Percentiles rank a stretch among this genome's conserved stretches.
Conservation (phyloP, 495 filamentous ascomycete genomes). For the Bathelium albidoporum region DNA sequence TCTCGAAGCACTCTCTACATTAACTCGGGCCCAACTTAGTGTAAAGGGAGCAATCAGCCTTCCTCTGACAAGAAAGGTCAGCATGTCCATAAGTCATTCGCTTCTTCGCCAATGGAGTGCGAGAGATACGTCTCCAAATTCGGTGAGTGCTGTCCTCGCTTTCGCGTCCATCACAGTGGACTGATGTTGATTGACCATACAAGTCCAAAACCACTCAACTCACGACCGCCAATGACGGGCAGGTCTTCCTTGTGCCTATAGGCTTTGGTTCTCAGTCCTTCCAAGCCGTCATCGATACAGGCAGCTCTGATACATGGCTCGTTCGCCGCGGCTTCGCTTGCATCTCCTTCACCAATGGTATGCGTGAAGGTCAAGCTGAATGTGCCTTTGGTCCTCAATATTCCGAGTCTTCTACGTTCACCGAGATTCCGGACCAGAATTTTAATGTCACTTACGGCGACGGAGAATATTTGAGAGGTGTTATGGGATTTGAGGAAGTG, state of each 20-base stretch:
- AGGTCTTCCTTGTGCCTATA: constrained; percentile 22
- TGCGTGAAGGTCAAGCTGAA: constrained; percentile 20
- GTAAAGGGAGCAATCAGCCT: background rate
- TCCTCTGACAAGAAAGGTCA: background rate
- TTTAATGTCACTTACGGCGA: constrained; percentile 53
- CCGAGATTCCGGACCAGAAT: constrained; percentile 34
- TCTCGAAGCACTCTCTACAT: background rate
- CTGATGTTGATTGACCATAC: background rate
- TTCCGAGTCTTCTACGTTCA: constrained; percentile 32
- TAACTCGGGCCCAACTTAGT: background rate
- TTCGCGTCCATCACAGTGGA: background rate
- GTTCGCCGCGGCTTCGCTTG: constrained; percentile 40
- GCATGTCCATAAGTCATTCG: background rate
- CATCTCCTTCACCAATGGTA: constrained; percentile 25
- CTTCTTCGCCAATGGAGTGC: background rate
- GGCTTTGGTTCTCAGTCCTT: constrained; percentile 37
- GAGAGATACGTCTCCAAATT: background rate
- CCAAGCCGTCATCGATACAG: constrained; percentile 48
- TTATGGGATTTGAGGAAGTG: constrained; percentile 44
- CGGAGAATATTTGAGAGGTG: constrained; percentile 46
- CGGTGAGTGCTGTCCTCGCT: background rate
- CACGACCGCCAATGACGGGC: background rate
- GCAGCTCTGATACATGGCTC: constrained; percentile 53
- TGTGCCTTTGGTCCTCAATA: constrained; percentile 45
- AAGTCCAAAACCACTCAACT: background rate